Evolutionary conservation across 2,329 filamentous ascomycete species (phyloP).

Genomic region (Cordyceps cicadae): DNA sequence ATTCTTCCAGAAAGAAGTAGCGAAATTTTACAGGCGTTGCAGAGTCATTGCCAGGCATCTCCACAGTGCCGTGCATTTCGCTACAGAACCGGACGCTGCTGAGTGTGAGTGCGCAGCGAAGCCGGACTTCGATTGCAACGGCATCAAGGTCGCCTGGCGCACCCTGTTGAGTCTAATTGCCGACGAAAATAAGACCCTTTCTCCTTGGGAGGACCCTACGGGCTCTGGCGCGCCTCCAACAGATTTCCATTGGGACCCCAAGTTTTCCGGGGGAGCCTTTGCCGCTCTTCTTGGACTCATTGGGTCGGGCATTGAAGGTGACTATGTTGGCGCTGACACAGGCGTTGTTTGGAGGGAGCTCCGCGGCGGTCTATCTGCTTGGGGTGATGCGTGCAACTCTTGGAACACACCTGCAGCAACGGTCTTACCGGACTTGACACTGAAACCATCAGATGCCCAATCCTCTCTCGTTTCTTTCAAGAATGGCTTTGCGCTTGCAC

Average conservation of each 20-base stretch:
- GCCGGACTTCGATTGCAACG: not conserved
- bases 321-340: not conserved
- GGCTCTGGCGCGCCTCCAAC: not conserved
- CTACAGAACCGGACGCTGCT: not conserved
- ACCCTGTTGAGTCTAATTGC: slow-evolving; percentile 4
- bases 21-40: slow-evolving; percentile 4
- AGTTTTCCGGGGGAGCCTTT: slow-evolving; percentile 4
- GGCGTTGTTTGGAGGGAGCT: not conserved
- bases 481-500: slow-evolving; percentile 4
- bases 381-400: not conserved
- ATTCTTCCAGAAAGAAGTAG: slow-evolving; percentile 2
- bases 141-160: not conserved
- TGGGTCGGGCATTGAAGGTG: slow-evolving; percentile 3
- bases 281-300: slow-evolving; percentile 4
- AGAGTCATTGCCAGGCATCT: slow-evolving; percentile 2
- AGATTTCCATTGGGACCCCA: not conserved
- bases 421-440: not conserved
- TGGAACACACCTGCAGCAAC: slow-evolving; percentile 9
- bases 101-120: not conserved
- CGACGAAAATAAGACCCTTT: not conserved
- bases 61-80: not conserved
- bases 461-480: slow-evolving; percentile 1
- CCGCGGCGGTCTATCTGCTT: not conserved
- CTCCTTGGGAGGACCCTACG: slow-evolving; percentile 1
- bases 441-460: not conserved